Evolutionary conservation across 2,329 filamentous ascomycete species (phyloP), one percentile per base, ranked within the genome.

Genomic region (Celoporthe dispersa): DNA sequence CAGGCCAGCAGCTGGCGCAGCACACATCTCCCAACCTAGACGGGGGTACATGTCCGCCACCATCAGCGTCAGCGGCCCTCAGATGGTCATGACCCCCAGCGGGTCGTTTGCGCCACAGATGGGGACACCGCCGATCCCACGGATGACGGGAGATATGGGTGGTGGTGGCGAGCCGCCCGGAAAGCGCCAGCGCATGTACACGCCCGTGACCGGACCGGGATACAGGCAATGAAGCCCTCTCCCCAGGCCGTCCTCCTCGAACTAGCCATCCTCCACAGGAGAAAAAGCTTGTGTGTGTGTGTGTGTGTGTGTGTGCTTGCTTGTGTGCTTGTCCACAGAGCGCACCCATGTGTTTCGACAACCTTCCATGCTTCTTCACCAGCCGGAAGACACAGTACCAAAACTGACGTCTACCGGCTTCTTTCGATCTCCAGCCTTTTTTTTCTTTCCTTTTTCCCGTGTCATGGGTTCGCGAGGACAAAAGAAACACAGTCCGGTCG

Each of bases 171-270:
- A 83, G 31, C 79, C 81, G 62, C 82, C 83, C 0, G 86, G 87
- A 74, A 88, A 88, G 77, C 80, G 86, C 64, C 86, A 87, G 74
- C 80, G 86, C 60, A 69, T 87, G 65, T 86, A 84, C 69, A 81
- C 79, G 2, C 79, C 82, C 0, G 81, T 79, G 1, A 79, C 81
- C 1, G 72, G 73, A 11, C 80, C 82, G 61, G 78, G 79, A 25
- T 81, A 77, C 71, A 84, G 82, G 75, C 78, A 79, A 70, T 81
- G 79, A 79, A 79, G 69, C 73, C 67, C 71, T 12, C 33, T 19
- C 69, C 71, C 72, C 41, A 66, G 37, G 31, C 44, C 39, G 28
- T 64, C 28, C 19, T n/a, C 39, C 22, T 35, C 28, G 16, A 9
- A 35, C 5, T 48, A 35, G 14, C n/a, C 22, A 41, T 22, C 35